phyloP scores from a whole-genome alignment of 148 eudicot genomes.

The Pharnaceum exiguum region DNA sequence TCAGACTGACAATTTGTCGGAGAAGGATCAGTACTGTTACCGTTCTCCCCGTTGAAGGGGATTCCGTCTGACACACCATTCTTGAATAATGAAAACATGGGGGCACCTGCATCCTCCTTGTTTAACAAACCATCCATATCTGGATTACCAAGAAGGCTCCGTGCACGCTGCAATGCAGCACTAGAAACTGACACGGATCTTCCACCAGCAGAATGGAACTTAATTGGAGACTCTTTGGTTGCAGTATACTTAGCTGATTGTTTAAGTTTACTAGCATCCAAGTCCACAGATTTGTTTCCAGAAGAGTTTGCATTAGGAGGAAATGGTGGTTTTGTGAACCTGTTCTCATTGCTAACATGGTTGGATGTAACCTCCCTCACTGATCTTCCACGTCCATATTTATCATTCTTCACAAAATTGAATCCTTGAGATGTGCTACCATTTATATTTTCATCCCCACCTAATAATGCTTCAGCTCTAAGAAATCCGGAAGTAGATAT shows the following conservation, averaged over 20 bases:
- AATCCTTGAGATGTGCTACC: constrained; percentile 27
- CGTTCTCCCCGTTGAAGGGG: constrained; percentile 21
- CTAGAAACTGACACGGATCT: constrained; percentile 80
- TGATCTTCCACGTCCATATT: constrained; percentile 17
- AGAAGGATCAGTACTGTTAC: constrained; percentile 16
- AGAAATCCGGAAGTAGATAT: constrained; percentile 64
- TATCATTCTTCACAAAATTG: constrained; percentile 25
- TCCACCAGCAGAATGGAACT: constrained; percentile 89
- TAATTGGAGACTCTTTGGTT: constrained; percentile 51
- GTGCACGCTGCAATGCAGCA: constrained; percentile 84
- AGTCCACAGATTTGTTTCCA: constrained; percentile 18
- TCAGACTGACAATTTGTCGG: constrained; percentile 17
- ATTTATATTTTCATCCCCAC: constrained; percentile 37
- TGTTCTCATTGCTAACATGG: constrained; percentile 18
- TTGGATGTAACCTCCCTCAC: constrained; percentile 2
- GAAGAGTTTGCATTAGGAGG: constrained; percentile 22
- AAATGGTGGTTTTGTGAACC: constrained; percentile 16
- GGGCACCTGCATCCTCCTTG: constrained; percentile 39
- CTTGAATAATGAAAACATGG: constrained; percentile 29
- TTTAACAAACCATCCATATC: constrained; percentile 44
- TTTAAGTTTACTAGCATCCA: constrained; percentile 21
- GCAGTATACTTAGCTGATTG: constrained; percentile 23
- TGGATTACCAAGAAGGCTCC: constrained; percentile 79
- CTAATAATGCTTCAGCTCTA: constrained; percentile 70
- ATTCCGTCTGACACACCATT: constrained; percentile 21